Percentiles rank a stretch among this genome's conserved stretches.
phyloP scores from a whole-genome alignment of 148 eudicot species.

The Fagopyrum tataricum region DNA sequence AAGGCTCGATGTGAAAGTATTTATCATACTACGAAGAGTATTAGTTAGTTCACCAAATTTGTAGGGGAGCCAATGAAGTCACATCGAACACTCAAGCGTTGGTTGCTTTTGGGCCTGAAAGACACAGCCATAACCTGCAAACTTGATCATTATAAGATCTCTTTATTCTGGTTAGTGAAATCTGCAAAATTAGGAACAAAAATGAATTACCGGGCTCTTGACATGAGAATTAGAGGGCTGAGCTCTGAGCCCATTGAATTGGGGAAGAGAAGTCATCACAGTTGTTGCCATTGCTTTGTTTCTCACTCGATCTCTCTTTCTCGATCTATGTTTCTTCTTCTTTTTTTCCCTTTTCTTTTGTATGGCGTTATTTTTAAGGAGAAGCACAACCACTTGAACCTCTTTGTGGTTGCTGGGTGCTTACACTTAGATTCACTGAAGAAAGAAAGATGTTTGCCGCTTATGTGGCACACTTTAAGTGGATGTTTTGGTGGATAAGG shows the following conservation, averaged over 20 bases:
- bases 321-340: background rate
- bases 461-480: slow-evolving; percentile 28
- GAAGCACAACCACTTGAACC: slow-evolving; percentile 19
- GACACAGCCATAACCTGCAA: slow-evolving; percentile 55
- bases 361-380: background rate
- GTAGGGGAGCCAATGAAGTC: slow-evolving; percentile 95
- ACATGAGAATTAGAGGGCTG: slow-evolving; percentile 33
- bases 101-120: slow-evolving; percentile 46
- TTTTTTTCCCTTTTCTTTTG: background rate
- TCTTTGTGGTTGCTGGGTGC: slow-evolving; percentile 19
- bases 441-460: slow-evolving; percentile 16
- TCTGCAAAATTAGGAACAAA: background rate
- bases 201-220: slow-evolving; percentile 45
- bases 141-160: background rate
- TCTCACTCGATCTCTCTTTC: background rate
- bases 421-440: background rate
- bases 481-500: slow-evolving; percentile 31
- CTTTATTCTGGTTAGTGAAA: background rate
- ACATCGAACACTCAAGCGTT: slow-evolving; percentile 75
- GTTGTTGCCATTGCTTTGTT: slow-evolving; percentile 22
- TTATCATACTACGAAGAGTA: background rate
- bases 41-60: slow-evolving; percentile 63
- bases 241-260: slow-evolving; percentile 62
- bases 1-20: background rate
- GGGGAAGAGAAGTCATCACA: slow-evolving; percentile 38